A percentile compares a stretch with the other conserved stretches of the same genome.
phyloP scores from a whole-genome alignment of 2,329 filamentous ascomycete genomes.

The Aspergillus fijiensis region DNA sequence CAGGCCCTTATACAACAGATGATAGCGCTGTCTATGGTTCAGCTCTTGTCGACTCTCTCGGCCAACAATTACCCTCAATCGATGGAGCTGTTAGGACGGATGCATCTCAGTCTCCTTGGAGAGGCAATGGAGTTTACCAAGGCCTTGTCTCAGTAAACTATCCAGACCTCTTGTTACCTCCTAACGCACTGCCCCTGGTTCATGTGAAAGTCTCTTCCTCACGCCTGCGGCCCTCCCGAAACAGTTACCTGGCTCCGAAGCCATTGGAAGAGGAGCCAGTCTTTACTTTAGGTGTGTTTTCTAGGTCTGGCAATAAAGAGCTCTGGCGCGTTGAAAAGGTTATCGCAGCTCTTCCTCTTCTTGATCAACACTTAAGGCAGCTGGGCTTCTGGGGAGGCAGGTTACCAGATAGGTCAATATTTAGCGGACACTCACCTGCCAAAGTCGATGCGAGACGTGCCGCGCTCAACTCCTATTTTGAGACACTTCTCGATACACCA shows the following conservation, averaged over 20 bases:
- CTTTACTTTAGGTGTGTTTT: slow-evolving; percentile 84
- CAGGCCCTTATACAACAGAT: background rate
- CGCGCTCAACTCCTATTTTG: slow-evolving; percentile 81
- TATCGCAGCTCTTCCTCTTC: slow-evolving; percentile 71
- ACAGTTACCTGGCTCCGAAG: slow-evolving; percentile 77
- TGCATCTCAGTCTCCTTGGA: slow-evolving; percentile 30
- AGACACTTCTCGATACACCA: slow-evolving; percentile 77
- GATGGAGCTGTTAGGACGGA: slow-evolving; percentile 38
- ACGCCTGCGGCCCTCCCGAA: slow-evolving; percentile 85
- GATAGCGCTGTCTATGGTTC: slow-evolving; percentile 50
- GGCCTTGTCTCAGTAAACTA: slow-evolving; percentile 83
- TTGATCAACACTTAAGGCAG: slow-evolving; percentile 79
- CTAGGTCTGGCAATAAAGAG: slow-evolving; percentile 63
- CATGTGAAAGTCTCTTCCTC: slow-evolving; percentile 88
- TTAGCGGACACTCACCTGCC: slow-evolving; percentile 88
- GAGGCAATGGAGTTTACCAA: slow-evolving; percentile 61
- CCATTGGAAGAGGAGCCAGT: slow-evolving; percentile 88
- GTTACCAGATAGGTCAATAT: slow-evolving; percentile 80
- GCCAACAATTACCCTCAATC: slow-evolving; percentile 35
- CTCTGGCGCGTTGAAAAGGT: slow-evolving; percentile 96
- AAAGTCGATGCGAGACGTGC: slow-evolving; percentile 83
- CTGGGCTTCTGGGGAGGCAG: slow-evolving; percentile 69
- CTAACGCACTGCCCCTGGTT: slow-evolving; percentile 83
- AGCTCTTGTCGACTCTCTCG: slow-evolving; percentile 16
- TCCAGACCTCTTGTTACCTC: slow-evolving; percentile 79